Evolutionary conservation across 106 monocot genomes (phyloP).

Genomic region (Dendrobium huoshanense): DNA sequence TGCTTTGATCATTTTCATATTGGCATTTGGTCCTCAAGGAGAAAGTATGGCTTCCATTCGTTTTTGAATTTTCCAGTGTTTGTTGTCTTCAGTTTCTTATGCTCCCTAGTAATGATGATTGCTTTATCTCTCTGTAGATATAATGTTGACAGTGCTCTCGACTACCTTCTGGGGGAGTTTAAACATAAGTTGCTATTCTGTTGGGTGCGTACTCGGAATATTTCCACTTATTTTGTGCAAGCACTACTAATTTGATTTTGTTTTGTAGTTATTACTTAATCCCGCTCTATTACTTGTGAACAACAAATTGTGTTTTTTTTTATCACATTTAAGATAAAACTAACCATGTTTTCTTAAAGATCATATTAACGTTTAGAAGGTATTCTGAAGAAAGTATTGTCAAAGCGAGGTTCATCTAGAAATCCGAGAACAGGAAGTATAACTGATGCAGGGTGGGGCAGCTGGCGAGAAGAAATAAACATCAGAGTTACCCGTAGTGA

Average conservation of each 20-base stretch:
- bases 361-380: background rate
- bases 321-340: background rate
- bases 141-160: constrained; percentile 46
- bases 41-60: constrained; percentile 33
- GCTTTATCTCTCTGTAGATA: constrained; percentile 33
- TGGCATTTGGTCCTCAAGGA: constrained; percentile 85
- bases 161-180: constrained; percentile 48
- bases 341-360: background rate
- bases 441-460: too few species aligned
- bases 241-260: background rate
- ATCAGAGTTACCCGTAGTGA: too few species aligned
- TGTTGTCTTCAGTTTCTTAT: background rate
- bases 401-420: background rate
- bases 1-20: constrained; percentile 80
- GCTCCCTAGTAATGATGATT: background rate
- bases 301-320: background rate
- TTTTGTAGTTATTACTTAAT: background rate
- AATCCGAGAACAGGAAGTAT: background rate
- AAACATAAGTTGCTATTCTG: constrained; percentile 61
- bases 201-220: constrained; percentile 51
- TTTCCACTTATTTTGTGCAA: background rate
- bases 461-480: too few species aligned
- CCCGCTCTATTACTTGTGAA: background rate
- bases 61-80: background rate
- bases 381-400: background rate